Evolutionary conservation across 768 basidiomycete species (phyloP), one percentile per base, ranked within the genome.

Genomic region (Rhodotorula taiwanensis): DNA sequence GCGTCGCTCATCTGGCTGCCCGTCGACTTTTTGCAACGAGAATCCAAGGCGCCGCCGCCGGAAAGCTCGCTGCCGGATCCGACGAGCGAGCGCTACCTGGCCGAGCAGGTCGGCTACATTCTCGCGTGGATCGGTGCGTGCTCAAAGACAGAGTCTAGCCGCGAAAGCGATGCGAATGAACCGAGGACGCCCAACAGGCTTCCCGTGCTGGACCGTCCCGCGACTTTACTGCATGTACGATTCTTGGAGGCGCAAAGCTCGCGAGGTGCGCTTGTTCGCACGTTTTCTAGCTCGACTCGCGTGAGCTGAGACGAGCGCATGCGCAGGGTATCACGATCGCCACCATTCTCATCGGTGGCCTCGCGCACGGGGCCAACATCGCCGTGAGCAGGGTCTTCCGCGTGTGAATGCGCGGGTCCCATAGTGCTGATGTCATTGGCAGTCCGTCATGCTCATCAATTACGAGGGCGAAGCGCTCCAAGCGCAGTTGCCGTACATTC

Each of bases 361-460:
- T 44, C 21, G 33, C 43, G 5, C 54, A 55, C 54, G 20, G 27
- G 5, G 9, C 43, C 43, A 44, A 44, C 16, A 18, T 34, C 7
- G 54, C 5, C 11, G 54, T 55, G 23, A n/a, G 54, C 41, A n/a
- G n/a, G n/a, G 36, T 16, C 33, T 34, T 30, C 16, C 33, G 50
- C n/a, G n/a, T n/a, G n/a, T n/a, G n/a, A n/a, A n/a, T 7, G 8
- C 34, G 9, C n/a, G 3, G 3, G n/a, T 27, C 36, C 28, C 5
- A 27, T 25, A 16, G 2, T 42, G 25, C 41, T 13, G 5, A 5
- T 31, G 23, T 2, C 33, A 20, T 14, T 25, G 10, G 34, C 53
- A 45, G 43, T 31, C 54, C 21, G n/a, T 55, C 30, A 4, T 55
- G 34, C 20, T 55, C 10, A 27, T 55, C 54, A 55, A 55, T 43